A percentile compares a stretch with the other conserved stretches of the same genome.
phyloP scores from a whole-genome alignment of 139 green algal genomes.

The Tetradesmus lagerheimii region DNA sequence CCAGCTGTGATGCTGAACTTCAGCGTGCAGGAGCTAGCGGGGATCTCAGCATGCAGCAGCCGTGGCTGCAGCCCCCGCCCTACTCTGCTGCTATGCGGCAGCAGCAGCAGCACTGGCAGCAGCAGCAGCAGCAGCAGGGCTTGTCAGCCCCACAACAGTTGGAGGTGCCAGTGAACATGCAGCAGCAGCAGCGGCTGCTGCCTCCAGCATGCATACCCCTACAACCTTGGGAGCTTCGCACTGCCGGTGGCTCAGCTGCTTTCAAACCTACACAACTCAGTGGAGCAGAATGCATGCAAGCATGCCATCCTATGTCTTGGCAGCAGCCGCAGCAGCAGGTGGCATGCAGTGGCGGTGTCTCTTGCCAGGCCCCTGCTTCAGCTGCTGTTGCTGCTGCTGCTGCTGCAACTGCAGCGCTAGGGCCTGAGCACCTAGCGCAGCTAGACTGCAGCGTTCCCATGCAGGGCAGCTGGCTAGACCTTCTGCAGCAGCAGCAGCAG shows the following conservation, averaged over 20 bases:
- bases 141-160: too few species aligned
- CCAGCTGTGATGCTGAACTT: too few species aligned
- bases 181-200: not conserved
- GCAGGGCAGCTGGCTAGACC: not conserved
- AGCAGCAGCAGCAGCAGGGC: not conserved
- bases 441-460: not conserved
- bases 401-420: not conserved
- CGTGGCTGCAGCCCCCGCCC: not conserved
- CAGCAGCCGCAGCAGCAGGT: too few species aligned
- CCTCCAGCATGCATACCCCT: not conserved
- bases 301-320: too few species aligned
- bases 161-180: too few species aligned
- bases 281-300: too few species aligned
- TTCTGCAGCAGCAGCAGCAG: not conserved
- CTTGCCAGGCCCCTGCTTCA: too few species aligned
- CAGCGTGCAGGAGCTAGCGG: not conserved
- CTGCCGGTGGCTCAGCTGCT: too few species aligned
- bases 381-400: not conserved
- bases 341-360: too few species aligned
- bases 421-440: not conserved
- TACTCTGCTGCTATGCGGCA: not conserved
- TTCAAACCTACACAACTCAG: too few species aligned
- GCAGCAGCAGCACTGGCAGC: not conserved
- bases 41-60: not conserved
- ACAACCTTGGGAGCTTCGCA: too few species aligned